Percentiles rank a stretch among this genome's conserved stretches.
phyloP scores from a whole-genome alignment of 768 basidiomycete genomes.

The Boletus sensibilis region DNA sequence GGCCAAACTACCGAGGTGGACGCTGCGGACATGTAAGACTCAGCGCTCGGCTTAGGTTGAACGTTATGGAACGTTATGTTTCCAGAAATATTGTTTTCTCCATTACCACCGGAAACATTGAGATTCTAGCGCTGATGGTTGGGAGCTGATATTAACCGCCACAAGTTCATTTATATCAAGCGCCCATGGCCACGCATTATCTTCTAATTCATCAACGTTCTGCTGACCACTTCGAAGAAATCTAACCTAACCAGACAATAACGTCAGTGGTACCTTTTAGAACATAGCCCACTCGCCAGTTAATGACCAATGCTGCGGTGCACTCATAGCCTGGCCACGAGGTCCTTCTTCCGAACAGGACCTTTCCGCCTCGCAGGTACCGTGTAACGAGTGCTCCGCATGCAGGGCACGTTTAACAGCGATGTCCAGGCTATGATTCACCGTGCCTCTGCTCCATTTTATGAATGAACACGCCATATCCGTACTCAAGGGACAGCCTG shows the following conservation, averaged over 20 bases:
- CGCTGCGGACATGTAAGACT: not conserved
- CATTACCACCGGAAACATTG: not conserved
- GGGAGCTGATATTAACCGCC: not conserved
- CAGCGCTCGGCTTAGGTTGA: not conserved
- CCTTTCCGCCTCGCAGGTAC: not conserved
- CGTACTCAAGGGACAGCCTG: not conserved
- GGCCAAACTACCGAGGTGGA: not conserved
- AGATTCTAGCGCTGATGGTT: constrained; percentile 7
- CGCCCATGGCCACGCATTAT: not conserved
- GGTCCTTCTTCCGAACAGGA: not conserved
- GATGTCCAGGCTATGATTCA: not conserved
- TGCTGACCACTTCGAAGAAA: not conserved
- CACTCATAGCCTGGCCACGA: constrained; percentile 5
- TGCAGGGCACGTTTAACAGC: not conserved
- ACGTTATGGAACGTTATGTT: constrained; percentile 4
- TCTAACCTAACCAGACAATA: not conserved
- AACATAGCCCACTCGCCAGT: not conserved
- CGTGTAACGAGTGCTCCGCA: constrained; percentile 1
- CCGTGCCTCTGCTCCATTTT: not conserved
- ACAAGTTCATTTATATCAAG: not conserved
- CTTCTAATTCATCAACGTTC: not conserved
- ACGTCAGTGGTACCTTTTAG: constrained; percentile 1
- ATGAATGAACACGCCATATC: not conserved
- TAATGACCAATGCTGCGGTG: not conserved
- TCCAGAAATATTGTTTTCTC: not conserved